Conservation (phyloP, 164 flowering plant species). For the Tetrastigma voinierianum region DNA sequence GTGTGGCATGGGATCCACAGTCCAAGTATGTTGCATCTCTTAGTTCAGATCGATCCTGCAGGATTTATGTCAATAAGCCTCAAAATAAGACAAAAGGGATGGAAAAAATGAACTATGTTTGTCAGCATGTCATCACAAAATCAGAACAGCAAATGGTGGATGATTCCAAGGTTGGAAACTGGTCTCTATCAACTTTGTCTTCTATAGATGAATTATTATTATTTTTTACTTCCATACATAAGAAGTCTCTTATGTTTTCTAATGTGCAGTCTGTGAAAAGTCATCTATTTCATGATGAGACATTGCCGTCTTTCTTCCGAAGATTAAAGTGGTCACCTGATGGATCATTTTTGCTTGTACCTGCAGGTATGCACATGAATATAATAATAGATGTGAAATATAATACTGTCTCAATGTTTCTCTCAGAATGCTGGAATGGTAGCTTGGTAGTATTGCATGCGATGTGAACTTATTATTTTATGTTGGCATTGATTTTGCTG, state of each 20-base stretch:
- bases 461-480: too few relatives aligned
- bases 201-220: not conserved
- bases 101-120: slow-evolving; percentile 66
- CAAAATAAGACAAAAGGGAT: slow-evolving; percentile 57
- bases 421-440: not conserved
- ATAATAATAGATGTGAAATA: not conserved
- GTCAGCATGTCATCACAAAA: slow-evolving; percentile 77
- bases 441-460: not conserved
- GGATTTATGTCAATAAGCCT: slow-evolving; percentile 75
- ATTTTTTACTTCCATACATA: not conserved
- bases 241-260: slow-evolving; percentile 10
- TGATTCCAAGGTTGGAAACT: slow-evolving; percentile 65
- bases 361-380: slow-evolving; percentile 67
- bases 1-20: slow-evolving; percentile 97
- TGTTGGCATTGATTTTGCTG: not conserved
- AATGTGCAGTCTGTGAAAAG: slow-evolving; percentile 41
- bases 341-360: slow-evolving; percentile 90
- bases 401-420: not conserved
- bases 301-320: slow-evolving; percentile 95
- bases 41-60: slow-evolving; percentile 93
- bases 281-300: slow-evolving; percentile 96
- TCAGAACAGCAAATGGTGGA: slow-evolving; percentile 50
- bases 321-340: slow-evolving; percentile 98
- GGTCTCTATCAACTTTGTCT: not conserved
- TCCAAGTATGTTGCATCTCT: slow-evolving; percentile 80